Base-by-base conservation (phyloP, 1,284 basidiomycete species). In the Sporisorium exsertum region DNA sequence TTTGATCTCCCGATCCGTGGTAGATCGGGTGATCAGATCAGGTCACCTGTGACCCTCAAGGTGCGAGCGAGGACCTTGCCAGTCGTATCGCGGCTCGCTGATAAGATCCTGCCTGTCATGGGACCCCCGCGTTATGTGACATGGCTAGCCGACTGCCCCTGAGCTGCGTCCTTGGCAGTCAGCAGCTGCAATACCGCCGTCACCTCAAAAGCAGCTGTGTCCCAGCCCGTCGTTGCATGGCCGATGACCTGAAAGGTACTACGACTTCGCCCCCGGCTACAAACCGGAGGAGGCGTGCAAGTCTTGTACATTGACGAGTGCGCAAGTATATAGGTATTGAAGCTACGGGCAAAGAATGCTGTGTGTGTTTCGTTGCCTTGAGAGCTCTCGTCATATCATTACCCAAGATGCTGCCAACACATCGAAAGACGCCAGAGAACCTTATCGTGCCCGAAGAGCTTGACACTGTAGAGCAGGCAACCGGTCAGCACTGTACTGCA, bases 341-440 rank as follows among this genome's bases (percentile, higher is more conserved):
- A 18, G 37, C 47, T 8, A 29, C 8, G 18, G n/a, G 5, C 7
- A 13, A 18, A 29, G 10, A 32, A 29, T 32, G 29, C 29, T 6
- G 3, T n/a, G 29, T 50, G 29, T 6, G 18, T 9, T 32, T 2
- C 5, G n/a, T n/a, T 13, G n/a, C 10, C 18, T 12, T 29, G 27
- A 32, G 8, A 50, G n/a, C 18, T 4, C 16, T n/a, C 3, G 7
- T 24, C 47, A n/a, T 2, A 50, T 5, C 49, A 5, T 18, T 50
- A 13, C 27, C n/a, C 12, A 50, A 13, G 49, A 72, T 72, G 69
- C 59, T 72, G 27, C 69, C 69, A 59, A 63, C 58, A 47, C 69
- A 72, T 22, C 58, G 69, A 47, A 62, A 52, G 47, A 63, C 59
- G n/a, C 64, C 63, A 6, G 69, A 65, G 4, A 52, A 22, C n/a